Evolutionary conservation across 805 yeast species (phyloP), one percentile per base, ranked within the genome.

Genomic region (Metschnikowia chrysomelidarum): DNA sequence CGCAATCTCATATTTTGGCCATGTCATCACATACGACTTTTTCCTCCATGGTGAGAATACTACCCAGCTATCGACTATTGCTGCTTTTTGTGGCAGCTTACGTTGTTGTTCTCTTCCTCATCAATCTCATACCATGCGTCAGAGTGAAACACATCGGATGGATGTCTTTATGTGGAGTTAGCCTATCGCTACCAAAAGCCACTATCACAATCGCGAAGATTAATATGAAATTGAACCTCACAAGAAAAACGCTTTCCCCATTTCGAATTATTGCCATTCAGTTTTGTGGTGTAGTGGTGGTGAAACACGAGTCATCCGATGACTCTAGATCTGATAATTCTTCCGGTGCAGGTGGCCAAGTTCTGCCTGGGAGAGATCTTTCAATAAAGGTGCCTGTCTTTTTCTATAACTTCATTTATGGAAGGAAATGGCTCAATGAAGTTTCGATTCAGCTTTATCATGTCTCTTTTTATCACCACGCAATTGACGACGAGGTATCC

Each of bases 101-200:
- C 23, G n/a, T 36, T 7, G 27, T 18, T 7, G 17, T 27, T 11
- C 43, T 46, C n/a, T 20, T 46, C 11, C 12, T 30, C 8, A 17
- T 46, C 9, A 48, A 48, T 13, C 22, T 20, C 22, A 26, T 48
- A 3, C 52, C 52, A 7, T 42, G 24, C 12, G 21, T 48, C 16
- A 30, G 36, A 12, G 49, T 48, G 12, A 39, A 30, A 27, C 30
- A 42, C 19, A 24, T 48, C 10, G 40, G 52, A n/a, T 48, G 52
- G 52, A n/a, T 42, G 24, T 29, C 47, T 9, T 20, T 48, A 11
- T 23, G 39, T 16, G 43, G 46, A 7, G 40, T 48, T 20, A 24
- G 32, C 8, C 14, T 48, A 27, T 28, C 33, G 11, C 27, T 36
- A 7, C 38, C 38, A 5, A 41, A 31, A 7, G 32, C 27, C 27